These are phyloP conservation scores for Kwoniella newhampshirensis DNA, from an alignment of 768 basidiomycete genomes.

Conservation along the genomic window DNA sequence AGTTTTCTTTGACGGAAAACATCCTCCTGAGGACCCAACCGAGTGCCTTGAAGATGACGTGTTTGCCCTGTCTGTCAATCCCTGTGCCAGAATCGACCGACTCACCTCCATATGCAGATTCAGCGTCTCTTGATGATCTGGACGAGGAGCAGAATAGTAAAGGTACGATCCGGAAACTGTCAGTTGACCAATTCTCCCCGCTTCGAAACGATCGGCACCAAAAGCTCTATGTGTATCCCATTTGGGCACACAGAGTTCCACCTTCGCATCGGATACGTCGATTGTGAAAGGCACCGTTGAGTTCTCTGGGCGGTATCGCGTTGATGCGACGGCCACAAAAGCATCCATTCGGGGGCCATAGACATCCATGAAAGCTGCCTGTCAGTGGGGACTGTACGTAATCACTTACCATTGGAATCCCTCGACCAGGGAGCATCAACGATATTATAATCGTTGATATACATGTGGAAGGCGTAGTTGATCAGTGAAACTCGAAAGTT, in stretches of 20 bases:
- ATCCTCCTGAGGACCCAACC: slow-evolving; percentile 89
- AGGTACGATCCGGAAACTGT: slow-evolving; percentile 69
- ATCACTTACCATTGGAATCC: slow-evolving; percentile 75
- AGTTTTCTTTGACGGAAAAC: slow-evolving; percentile 87
- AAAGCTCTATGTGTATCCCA: slow-evolving; percentile 82
- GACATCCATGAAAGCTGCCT: slow-evolving; percentile 70
- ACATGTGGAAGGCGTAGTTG: slow-evolving; percentile 74
- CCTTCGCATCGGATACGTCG: slow-evolving; percentile 61
- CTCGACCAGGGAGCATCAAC: slow-evolving; percentile 78
- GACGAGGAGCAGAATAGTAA: slow-evolving; percentile 66
- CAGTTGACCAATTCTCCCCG: slow-evolving; percentile 65
- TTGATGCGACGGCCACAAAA: slow-evolving; percentile 64
- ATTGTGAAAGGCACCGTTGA: slow-evolving; percentile 67
- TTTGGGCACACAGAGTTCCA: slow-evolving; percentile 70
- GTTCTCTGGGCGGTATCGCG: slow-evolving; percentile 69
- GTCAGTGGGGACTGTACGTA: slow-evolving; percentile 12
- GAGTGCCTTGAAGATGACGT: slow-evolving; percentile 63
- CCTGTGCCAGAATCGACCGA: neutral
- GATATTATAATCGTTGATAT: slow-evolving; percentile 94
- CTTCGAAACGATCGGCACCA: slow-evolving; percentile 61
- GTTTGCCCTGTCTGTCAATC: slow-evolving; percentile 23
- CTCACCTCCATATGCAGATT: slow-evolving; percentile 60
- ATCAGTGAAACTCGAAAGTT: slow-evolving; percentile 67
- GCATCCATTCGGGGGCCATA: slow-evolving; percentile 63
- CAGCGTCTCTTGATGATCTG: slow-evolving; percentile 76